Base-by-base conservation (phyloP, 1,139 yeast species). In the Magnusiomyces tetraspermus region DNA sequence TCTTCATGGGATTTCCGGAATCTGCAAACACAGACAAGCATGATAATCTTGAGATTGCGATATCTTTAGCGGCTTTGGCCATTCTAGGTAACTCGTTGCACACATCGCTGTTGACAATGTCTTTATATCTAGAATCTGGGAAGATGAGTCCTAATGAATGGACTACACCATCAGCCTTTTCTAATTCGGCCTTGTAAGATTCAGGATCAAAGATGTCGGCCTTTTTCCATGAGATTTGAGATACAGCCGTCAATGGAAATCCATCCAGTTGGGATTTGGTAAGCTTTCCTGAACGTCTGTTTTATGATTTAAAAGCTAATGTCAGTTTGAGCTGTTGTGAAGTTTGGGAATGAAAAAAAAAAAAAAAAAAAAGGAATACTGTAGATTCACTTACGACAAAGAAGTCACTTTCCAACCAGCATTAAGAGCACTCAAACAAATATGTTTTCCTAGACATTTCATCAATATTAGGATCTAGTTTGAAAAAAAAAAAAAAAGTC, bases 141-240 rank as follows among this genome's bases (percentile, higher is more conserved):
- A 87, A 71, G 13, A 88, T 68, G 17, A 85, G 74, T 0, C 97
- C 97, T 56, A 89, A 73, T 0, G 92, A 77, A 64, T 88, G 96
- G n/a, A 89, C 90, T 1, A 88, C 92, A 0, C 85, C 81, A 49
- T 75, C 74, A 1, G 80, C 77, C 42, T 75, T 73, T 33, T 63
- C 57, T 38, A 88, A 64, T 44, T 75, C 68, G 3, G 72, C 65
- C 24, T 64, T 59, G 64, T 86, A 86, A 0, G 83, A 71, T 0
- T 72, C 65, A 0, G 89, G 86, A 30, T 81, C 70, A 61, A 86
- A 83, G 1, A 87, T 75, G 64, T 88, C 80, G 1, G 84, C 95
- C 48, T 73, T 63, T 48, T 71, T 71, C 94, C 95, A 87, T 3
- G 75, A 64, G n/a, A 86, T 89, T 58, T 80, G 70, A 46, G 49